Evolutionary conservation across 345 rosid species (phyloP).

Genomic region (Arabidopsis suecica): DNA sequence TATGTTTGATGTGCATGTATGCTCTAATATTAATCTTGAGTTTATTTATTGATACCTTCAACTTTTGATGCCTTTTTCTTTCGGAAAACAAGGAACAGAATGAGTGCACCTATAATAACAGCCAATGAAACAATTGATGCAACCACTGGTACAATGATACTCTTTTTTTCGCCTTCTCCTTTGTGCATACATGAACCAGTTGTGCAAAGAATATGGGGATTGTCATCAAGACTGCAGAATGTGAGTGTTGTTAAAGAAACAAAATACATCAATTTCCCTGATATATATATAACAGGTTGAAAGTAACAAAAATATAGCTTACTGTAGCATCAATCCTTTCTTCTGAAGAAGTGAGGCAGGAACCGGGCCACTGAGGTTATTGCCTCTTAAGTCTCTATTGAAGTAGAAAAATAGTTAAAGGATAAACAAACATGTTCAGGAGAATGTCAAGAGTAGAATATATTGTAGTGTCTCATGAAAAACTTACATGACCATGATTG

Average conservation of each 20-base stretch:
- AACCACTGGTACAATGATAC: conserved; percentile 27
- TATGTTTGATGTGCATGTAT: not conserved
- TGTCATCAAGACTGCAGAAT: conserved; percentile 19
- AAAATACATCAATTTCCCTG: not conserved
- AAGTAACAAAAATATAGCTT: not conserved
- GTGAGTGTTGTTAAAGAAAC: not conserved
- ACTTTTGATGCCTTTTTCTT: conserved; percentile 30
- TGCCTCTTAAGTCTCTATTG: conserved; percentile 50
- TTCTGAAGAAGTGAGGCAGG: conserved; percentile 48
- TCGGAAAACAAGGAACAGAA: conserved; percentile 18
- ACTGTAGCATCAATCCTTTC: conserved; percentile 37
- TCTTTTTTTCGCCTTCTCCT: conserved; percentile 13
- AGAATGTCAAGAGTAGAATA: not conserved
- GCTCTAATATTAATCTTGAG: not conserved
- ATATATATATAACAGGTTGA: not conserved
- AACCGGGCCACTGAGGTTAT: conserved; percentile 51
- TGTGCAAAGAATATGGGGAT: conserved; percentile 28
- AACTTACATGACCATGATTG: conserved; percentile 59
- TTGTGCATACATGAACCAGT: conserved; percentile 24
- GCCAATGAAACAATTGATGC: conserved; percentile 40
- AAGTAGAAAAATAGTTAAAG: not conserved
- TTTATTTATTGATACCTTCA: conserved; percentile 19
- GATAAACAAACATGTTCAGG: not conserved
- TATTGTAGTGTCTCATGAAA: conserved; percentile 15
- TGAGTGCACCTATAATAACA: conserved; percentile 28